A percentile compares a stretch with the other conserved stretches of the same genome.
Conservation (phyloP, 306 rosid genomes). For the Glycine soja region DNA sequence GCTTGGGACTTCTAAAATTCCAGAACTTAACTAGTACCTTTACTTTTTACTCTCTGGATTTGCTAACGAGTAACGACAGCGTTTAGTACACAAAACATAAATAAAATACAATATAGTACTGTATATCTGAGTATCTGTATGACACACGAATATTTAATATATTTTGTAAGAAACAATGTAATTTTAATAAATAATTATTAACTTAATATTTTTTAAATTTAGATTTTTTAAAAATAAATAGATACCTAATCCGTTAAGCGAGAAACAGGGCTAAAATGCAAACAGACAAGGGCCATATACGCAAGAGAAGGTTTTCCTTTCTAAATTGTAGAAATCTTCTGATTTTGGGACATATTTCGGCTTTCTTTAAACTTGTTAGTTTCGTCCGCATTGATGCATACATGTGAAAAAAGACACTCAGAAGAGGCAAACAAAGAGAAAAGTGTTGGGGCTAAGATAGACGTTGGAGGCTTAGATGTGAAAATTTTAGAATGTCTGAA, state of each 20-base stretch:
- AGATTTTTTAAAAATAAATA: no score
- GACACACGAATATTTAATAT: not conserved
- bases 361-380: not conserved
- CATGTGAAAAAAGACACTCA: constrained; percentile 23
- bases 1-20: constrained; percentile 8
- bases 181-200: not conserved
- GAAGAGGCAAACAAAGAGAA: constrained; percentile 28
- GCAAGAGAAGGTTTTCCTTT: no score
- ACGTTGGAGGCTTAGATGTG: constrained; percentile 8
- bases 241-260: no score
- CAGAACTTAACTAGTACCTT: not conserved
- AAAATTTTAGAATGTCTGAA: constrained; percentile 31
- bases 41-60: not conserved
- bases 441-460: not conserved
- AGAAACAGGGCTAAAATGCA: no score
- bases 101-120: not conserved
- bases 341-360: not conserved
- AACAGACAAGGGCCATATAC: no score
- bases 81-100: not conserved
- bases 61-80: not conserved
- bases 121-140: no score
- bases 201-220: no score
- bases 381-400: not conserved
- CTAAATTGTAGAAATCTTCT: no score
- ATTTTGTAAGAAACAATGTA: not conserved